These are phyloP conservation scores for Penicillium pulvis DNA, from an alignment of 495 filamentous ascomycete genomes.

Conservation along the genomic window DNA sequence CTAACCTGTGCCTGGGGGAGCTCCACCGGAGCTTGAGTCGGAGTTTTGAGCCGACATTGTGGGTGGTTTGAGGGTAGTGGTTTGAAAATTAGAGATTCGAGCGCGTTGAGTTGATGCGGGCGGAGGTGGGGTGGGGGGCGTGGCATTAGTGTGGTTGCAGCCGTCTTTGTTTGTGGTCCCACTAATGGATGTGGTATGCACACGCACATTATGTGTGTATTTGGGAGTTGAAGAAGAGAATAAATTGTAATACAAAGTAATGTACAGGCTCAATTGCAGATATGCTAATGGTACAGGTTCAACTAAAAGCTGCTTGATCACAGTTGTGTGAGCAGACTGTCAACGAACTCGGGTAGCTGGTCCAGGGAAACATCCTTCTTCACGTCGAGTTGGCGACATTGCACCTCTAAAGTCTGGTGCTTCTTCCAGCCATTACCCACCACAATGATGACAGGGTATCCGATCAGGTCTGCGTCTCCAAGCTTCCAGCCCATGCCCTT, in stretches of 20 bases:
- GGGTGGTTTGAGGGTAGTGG: background rate
- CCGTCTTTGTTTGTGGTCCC: background rate
- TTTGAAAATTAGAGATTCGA: background rate
- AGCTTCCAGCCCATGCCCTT: constrained; percentile 79
- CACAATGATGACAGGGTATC: constrained; percentile 80
- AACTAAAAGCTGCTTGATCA: constrained; percentile 18
- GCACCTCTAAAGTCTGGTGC: constrained; percentile 67
- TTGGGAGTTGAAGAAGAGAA: background rate
- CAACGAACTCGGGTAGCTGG: constrained; percentile 38
- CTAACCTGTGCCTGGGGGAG: constrained; percentile 37
- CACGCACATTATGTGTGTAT: constrained; percentile 5
- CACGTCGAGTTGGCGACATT: constrained; percentile 65
- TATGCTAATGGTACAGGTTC: background rate
- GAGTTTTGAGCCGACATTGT: constrained; percentile 28
- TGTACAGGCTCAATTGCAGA: background rate
- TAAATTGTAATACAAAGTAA: constrained; percentile 7
- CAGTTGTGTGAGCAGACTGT: constrained; percentile 43
- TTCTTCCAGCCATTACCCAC: constrained; percentile 75
- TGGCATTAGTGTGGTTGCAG: constrained; percentile 18
- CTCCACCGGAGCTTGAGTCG: constrained; percentile 32
- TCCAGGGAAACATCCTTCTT: constrained; percentile 50
- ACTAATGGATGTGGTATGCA: background rate
- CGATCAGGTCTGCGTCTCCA: constrained; percentile 83
- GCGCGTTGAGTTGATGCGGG: constrained; percentile 18
- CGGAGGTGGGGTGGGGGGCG: constrained; percentile 22